Percentiles rank a stretch among this genome's conserved stretches.
Conservation (phyloP, 1,139 yeast species). For the Blastobotrys niveus region DNA sequence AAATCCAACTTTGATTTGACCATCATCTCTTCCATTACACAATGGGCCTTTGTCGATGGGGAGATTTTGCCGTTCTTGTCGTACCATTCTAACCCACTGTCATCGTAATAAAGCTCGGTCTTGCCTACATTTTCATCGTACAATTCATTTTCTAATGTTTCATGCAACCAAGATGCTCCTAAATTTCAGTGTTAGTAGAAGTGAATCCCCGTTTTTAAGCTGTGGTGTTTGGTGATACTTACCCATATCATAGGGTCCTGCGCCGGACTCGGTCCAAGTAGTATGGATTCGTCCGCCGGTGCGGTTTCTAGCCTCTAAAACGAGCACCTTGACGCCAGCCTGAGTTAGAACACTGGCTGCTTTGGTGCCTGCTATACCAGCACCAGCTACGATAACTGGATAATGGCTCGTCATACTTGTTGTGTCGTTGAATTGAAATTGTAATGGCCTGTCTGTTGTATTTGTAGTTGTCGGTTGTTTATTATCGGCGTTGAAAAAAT, state of each 20-base stretch:
- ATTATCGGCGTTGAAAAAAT: too few relatives aligned
- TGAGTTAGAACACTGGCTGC: slow-evolving; percentile 58
- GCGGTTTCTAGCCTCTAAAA: slow-evolving; percentile 54
- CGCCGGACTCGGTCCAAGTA: slow-evolving; percentile 1
- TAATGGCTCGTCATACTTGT: too few relatives aligned
- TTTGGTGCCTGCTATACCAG: slow-evolving; percentile 76
- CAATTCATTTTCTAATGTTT: slow-evolving; percentile 59
- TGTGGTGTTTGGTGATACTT: not conserved
- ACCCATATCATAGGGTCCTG: slow-evolving; percentile 9
- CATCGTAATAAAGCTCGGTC: slow-evolving; percentile 44
- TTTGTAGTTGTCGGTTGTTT: too few relatives aligned
- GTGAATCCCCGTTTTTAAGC: too few relatives aligned
- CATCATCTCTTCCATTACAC: slow-evolving; percentile 52
- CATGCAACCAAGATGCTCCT: slow-evolving; percentile 92
- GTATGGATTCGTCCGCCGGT: slow-evolving; percentile 46
- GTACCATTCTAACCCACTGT: slow-evolving; percentile 35
- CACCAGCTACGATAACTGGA: slow-evolving; percentile 43
- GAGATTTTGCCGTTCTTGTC: slow-evolving; percentile 32
- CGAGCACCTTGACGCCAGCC: slow-evolving; percentile 41
- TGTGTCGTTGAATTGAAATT: too few relatives aligned
- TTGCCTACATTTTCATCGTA: slow-evolving; percentile 38
- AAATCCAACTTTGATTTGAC: slow-evolving; percentile 52
- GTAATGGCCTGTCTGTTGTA: too few relatives aligned
- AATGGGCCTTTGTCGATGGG: slow-evolving; percentile 35
- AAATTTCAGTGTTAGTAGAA: slow-evolving; percentile 10